phyloP scores from a whole-genome alignment of 495 filamentous ascomycete species.

The Annulohypoxylon stygium region DNA sequence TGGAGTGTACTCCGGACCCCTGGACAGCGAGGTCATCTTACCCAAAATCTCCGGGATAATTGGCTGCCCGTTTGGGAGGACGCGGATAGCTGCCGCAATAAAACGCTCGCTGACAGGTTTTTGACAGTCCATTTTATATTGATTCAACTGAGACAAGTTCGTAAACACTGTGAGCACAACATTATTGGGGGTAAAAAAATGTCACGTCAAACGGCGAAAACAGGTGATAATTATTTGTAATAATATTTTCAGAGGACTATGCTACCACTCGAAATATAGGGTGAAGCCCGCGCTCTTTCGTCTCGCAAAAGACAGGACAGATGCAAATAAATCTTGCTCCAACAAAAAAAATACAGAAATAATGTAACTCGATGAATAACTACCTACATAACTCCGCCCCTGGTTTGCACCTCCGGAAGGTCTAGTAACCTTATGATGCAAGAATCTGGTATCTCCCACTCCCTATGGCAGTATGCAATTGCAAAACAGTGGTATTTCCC shows the following conservation, averaged over 20 bases:
- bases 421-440: constrained; percentile 45
- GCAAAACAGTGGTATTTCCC: constrained; percentile 30
- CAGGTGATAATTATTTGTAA: background rate
- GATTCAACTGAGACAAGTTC: constrained; percentile 3
- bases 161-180: constrained; percentile 6
- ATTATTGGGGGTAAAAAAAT: background rate
- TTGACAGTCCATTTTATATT: constrained; percentile 11
- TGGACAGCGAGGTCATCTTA: constrained; percentile 7
- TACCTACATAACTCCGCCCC: constrained; percentile 16
- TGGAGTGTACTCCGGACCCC: background rate
- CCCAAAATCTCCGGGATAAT: constrained; percentile 2
- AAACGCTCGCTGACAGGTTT: constrained; percentile 12
- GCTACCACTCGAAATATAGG: constrained; percentile 3
- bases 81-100: constrained; percentile 15
- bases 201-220: background rate
- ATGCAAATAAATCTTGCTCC: constrained; percentile 1
- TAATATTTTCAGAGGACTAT: constrained; percentile 10
- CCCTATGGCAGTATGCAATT: constrained; percentile 31
- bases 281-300: background rate
- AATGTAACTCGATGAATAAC: constrained; percentile 17
- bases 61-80: constrained; percentile 1
- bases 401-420: constrained; percentile 37
- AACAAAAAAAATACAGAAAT: constrained; percentile 9
- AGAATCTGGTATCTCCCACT: constrained; percentile 50
- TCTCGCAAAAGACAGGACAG: constrained; percentile 3